Evolutionary conservation across 2,329 filamentous ascomycete genomes (phyloP).

Genomic region (Huntiella abstrusa): DNA sequence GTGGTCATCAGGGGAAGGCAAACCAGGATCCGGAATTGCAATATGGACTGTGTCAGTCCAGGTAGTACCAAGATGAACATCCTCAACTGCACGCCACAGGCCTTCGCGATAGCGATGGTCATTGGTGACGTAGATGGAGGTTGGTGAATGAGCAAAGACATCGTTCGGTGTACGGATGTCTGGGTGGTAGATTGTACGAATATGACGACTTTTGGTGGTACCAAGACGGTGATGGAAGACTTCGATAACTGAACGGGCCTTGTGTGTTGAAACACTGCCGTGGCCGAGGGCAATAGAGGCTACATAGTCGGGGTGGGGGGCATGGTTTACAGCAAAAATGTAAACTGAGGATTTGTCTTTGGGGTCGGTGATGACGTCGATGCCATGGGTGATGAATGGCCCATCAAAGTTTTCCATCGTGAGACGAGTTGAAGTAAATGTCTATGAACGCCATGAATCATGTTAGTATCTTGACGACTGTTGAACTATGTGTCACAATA

Average conservation of each 20-base stretch:
- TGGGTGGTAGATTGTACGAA: conserved; percentile 34
- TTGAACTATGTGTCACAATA: neutral
- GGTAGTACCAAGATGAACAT: conserved; percentile 20
- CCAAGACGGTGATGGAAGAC: conserved; percentile 35
- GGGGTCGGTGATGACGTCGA: conserved; percentile 36
- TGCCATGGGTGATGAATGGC: conserved; percentile 39
- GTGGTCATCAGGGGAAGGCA: conserved; percentile 14
- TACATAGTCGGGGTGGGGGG: conserved; percentile 27
- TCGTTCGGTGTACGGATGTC: conserved; percentile 41
- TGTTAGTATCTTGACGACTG: neutral
- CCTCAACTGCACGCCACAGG: conserved; percentile 27
- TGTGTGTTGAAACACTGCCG: conserved; percentile 10
- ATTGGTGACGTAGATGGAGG: conserved; percentile 38
- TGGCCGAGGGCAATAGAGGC: conserved; percentile 5
- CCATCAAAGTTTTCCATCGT: conserved; percentile 30
- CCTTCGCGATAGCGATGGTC: conserved; percentile 37
- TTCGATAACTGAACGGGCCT: conserved; percentile 34
- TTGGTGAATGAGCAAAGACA: conserved; percentile 27
- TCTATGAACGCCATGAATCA: conserved; percentile 18
- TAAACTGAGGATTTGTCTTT: conserved; percentile 27
- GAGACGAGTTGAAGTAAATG: conserved; percentile 26
- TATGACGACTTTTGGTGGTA: conserved; percentile 22
- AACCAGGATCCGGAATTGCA: conserved; percentile 9
- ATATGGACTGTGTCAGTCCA: conserved; percentile 31
- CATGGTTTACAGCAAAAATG: conserved; percentile 41